Evolutionary conservation across 306 rosid genomes (phyloP).

Genomic region (Carpinus viminea): DNA sequence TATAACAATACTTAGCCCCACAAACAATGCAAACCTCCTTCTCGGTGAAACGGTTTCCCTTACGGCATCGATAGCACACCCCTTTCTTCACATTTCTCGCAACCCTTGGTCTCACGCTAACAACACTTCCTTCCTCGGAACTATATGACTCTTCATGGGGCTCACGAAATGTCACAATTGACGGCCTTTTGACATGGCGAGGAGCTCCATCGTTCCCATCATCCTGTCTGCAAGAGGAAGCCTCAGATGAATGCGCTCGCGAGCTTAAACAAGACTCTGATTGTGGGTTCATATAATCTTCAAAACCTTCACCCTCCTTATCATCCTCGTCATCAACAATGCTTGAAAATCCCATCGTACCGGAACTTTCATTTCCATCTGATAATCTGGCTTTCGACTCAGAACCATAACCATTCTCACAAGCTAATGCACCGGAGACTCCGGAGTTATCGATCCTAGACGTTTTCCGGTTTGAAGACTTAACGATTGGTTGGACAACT

Average conservation of each 20-base stretch:
- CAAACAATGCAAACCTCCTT: conserved; percentile 80
- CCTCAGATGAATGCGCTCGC: conserved; percentile 43
- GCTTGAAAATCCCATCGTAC: conserved; percentile 9
- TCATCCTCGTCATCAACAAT: conserved; percentile 17
- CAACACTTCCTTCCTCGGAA: conserved; percentile 33
- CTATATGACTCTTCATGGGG: conserved; percentile 32
- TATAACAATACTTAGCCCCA: conserved; percentile 63
- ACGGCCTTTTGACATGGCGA: conserved; percentile 50
- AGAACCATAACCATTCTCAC: conserved; percentile 14
- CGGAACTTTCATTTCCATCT: conserved; percentile 27
- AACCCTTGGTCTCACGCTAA: conserved; percentile 39
- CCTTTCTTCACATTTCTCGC: conserved; percentile 65
- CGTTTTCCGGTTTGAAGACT: conserved; percentile 14
- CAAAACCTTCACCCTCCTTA: conserved; percentile 25
- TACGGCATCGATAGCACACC: conserved; percentile 60
- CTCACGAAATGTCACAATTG: conserved; percentile 56
- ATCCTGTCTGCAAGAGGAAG: conserved; percentile 38
- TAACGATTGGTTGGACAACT: conserved; percentile 58
- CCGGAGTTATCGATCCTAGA: conserved; percentile 1
- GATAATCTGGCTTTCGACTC: conserved; percentile 9
- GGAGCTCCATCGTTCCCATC: conserved; percentile 23
- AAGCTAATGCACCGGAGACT: conserved; percentile 9
- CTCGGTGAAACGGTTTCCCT: conserved; percentile 55
- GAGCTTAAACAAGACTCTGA: conserved; percentile 44
- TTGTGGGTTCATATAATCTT: conserved; percentile 36